A percentile compares a stretch with the other conserved stretches of the same genome.
phyloP scores from a whole-genome alignment of 2,329 filamentous ascomycete species.

The Colletotrichum salicis region DNA sequence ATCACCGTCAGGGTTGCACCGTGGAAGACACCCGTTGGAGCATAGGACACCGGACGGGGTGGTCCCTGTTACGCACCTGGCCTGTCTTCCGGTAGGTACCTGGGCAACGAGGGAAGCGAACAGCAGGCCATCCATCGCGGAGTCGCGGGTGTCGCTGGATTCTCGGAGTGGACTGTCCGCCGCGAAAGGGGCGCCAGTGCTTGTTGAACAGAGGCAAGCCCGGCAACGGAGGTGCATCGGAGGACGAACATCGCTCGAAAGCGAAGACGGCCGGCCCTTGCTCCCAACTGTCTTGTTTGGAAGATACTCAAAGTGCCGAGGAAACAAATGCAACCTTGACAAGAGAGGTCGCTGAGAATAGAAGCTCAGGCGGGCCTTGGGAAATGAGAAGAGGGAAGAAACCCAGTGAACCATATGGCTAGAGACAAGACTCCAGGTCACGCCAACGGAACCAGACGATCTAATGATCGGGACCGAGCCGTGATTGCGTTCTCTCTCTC shows the following conservation, averaged over 20 bases:
- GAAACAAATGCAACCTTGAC: conserved; percentile 23
- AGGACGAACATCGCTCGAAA: neutral
- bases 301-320: conserved; percentile 14
- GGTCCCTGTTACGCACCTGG: conserved; percentile 4
- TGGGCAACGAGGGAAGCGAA: neutral
- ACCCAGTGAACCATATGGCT: conserved; percentile 10
- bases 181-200: conserved; percentile 2
- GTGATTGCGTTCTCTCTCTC: conserved; percentile 17
- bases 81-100: neutral
- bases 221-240: conserved; percentile 23
- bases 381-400: conserved; percentile 17
- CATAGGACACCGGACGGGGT: conserved; percentile 3
- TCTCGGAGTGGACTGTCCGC: neutral
- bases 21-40: conserved; percentile 18
- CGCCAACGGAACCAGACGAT: conserved; percentile 18
- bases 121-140: neutral
- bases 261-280: neutral
- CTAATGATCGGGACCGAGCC: conserved; percentile 22
- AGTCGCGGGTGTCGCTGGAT: neutral
- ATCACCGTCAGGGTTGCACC: conserved; percentile 33
- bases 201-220: conserved; percentile 1
- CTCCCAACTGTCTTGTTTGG: conserved; percentile 7
- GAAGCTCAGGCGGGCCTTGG: neutral
- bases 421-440: conserved; percentile 1
- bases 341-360: conserved; percentile 5